Evolutionary conservation across 2,329 filamentous ascomycete genomes (phyloP), one percentile per base, ranked within the genome.

Genomic region (Catunica adiposa): DNA sequence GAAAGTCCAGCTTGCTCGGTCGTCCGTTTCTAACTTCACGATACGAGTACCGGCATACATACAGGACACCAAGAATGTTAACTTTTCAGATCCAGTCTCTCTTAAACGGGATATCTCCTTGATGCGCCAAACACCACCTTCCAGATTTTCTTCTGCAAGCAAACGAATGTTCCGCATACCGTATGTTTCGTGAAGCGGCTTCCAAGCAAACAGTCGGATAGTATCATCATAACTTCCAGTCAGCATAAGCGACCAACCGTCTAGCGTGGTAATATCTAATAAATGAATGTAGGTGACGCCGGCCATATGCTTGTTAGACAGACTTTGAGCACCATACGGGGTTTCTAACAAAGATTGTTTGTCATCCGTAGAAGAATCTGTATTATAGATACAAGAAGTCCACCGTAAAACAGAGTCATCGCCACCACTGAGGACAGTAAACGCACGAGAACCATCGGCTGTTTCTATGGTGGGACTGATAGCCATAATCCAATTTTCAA

Each of bases 151-250:
- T 58, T 88, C 80, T 0, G 79, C 75, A 3, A 89, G 73, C 2
- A 83, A 68, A 31, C 71, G 72, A 1, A 70, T 66, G 48, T 69
- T 71, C 52, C 69, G 68, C 54, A 65, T 61, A 22, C 71, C 65
- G 61, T 73, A 72, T 0, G 68, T 68, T 26, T 63, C 61, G 42
- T 69, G 62, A 1, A 69, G 66, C 9, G 72, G 68, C 25, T 69
- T 65, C 9, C 79, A 69, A 1, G 74, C 66, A 51, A 85, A 75
- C 1, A 95, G 72, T 11, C 90, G 79, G 17, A 97, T 71, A 59
- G 76, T 73, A 62, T 97, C 89, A 63, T 97, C 92, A 64, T 97
- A 98, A 64, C 87, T 94, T 3, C 92, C 92, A 0, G 89, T 96
- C 2, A 95, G 63, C 1, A 94, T 67, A 3, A 92, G 64, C 3